Conservation (phyloP, 2,329 filamentous ascomycete genomes). For the Neofusicoccum ribis region DNA sequence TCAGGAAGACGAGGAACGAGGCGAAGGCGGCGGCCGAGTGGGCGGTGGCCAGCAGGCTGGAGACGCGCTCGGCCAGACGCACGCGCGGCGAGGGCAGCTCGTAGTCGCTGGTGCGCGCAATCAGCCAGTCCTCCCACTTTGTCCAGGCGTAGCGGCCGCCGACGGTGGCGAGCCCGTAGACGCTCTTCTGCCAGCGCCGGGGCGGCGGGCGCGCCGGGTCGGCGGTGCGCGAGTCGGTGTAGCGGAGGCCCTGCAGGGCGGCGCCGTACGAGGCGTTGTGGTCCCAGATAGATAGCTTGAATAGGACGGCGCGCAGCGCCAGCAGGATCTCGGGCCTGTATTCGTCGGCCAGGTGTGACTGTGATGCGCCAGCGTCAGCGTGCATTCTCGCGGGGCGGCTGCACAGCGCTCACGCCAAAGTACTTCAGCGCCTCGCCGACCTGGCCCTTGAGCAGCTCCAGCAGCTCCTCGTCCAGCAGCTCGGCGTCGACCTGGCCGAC, state of each 20-base stretch:
- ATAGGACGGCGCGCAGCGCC: constrained; percentile 73
- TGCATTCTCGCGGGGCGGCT: no score
- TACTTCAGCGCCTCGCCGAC: constrained; percentile 87
- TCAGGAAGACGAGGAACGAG: constrained; percentile 87
- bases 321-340: constrained; percentile 85
- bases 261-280: constrained; percentile 94
- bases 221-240: constrained; percentile 73
- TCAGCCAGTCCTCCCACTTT: constrained; percentile 85
- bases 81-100: constrained; percentile 51
- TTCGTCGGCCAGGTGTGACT: constrained; percentile 73
- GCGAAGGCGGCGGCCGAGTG: constrained; percentile 80
- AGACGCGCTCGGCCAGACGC: constrained; percentile 65
- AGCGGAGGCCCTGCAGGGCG: constrained; percentile 85
- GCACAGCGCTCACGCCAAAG: constrained; percentile 60
- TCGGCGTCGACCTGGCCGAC: constrained; percentile 97
- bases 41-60: constrained; percentile 66
- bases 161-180: constrained; percentile 84
- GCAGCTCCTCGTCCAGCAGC: constrained; percentile 87
- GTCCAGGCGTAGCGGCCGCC: constrained; percentile 87
- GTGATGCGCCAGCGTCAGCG: background rate
- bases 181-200: constrained; percentile 75
- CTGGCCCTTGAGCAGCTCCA: constrained; percentile 81
- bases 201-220: constrained; percentile 61
- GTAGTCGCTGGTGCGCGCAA: constrained; percentile 72
- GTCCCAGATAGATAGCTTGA: constrained; percentile 96